Percentiles rank a stretch among this genome's conserved stretches.
Conservation (phyloP, 148 eudicot genomes). For the Rhododendron kiyosumense region DNA sequence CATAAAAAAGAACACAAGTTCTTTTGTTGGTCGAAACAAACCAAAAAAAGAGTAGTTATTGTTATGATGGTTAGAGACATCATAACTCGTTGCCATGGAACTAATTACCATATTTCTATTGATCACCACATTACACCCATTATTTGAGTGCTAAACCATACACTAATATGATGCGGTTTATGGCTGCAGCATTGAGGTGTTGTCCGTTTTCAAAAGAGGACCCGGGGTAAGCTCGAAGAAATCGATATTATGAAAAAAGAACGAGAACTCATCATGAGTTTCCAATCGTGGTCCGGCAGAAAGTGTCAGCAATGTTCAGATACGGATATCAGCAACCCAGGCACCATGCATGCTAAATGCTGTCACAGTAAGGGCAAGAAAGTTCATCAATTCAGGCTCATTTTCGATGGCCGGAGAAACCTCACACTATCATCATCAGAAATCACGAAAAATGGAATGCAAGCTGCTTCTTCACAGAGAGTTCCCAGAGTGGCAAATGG, state of each 20-base stretch:
- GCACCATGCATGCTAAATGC: constrained; percentile 15
- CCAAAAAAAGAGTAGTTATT: background rate
- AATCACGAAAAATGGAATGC: background rate
- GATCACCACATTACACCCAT: background rate
- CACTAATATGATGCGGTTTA: background rate
- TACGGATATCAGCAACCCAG: background rate
- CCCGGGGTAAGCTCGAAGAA: constrained; percentile 39
- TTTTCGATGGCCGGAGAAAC: constrained; percentile 7
- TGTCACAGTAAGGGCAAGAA: background rate
- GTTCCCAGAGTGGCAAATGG: background rate
- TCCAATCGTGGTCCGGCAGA: background rate
- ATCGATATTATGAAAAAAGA: constrained; percentile 60
- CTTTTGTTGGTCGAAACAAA: background rate
- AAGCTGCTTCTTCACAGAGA: background rate
- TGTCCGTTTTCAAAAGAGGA: constrained; percentile 79
- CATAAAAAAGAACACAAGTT: background rate
- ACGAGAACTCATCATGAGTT: constrained; percentile 37
- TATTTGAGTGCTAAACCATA: constrained; percentile 1
- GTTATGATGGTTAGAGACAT: background rate
- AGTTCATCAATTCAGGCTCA: constrained; percentile 1
- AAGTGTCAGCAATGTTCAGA: background rate
- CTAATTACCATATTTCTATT: background rate
- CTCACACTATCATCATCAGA: background rate
- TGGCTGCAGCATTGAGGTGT: constrained; percentile 82
- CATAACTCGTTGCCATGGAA: background rate